Conservation (phyloP, 495 filamentous ascomycete genomes). For the Neohortaea acidophila region DNA sequence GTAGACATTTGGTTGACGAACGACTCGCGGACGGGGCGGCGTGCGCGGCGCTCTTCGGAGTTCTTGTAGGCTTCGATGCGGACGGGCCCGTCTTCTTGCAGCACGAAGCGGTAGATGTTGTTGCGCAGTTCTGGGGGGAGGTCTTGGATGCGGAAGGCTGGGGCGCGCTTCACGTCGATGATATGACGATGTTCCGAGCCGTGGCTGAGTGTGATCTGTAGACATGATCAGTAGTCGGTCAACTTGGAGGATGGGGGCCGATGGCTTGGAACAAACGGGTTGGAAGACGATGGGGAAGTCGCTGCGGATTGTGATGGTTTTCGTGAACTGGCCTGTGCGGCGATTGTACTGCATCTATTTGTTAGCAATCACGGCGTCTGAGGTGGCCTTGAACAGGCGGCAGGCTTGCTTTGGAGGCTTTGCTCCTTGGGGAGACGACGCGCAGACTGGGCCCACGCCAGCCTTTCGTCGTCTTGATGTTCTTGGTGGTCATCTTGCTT, state of each 20-base stretch:
- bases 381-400: background rate
- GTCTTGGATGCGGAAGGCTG: conserved; percentile 7
- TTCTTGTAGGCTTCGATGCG: background rate
- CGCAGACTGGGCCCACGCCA: too few species aligned
- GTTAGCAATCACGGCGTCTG: background rate
- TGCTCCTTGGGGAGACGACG: too few species aligned
- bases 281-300: background rate
- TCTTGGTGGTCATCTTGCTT: too few species aligned
- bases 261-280: background rate
- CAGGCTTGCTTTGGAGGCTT: too few species aligned
- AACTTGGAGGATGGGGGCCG: background rate
- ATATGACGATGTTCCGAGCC: background rate
- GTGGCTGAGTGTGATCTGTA: background rate
- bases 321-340: background rate
- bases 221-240: background rate
- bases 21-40: background rate
- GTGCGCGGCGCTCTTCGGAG: background rate
- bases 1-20: background rate
- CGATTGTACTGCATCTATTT: background rate
- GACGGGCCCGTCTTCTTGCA: background rate
- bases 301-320: background rate
- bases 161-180: background rate
- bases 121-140: conserved; percentile 5
- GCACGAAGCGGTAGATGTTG: conserved; percentile 2
- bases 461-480: too few species aligned